Base-by-base conservation (phyloP, 768 basidiomycete species). In the Lactarius pseudohatsudake region DNA sequence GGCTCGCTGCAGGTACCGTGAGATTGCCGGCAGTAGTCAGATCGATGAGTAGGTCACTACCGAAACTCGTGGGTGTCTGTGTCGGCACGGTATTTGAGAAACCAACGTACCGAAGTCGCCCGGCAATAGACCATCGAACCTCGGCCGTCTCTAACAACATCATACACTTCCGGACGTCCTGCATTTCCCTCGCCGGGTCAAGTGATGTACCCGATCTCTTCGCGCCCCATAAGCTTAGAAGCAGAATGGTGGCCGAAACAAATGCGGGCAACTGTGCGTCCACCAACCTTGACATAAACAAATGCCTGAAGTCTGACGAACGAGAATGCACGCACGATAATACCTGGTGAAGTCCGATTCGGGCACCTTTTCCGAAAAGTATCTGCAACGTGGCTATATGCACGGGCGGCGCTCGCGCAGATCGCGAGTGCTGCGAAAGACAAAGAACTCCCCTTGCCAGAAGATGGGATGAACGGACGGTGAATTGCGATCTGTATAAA, bases 221-320 rank as follows among this genome's bases (percentile, higher is more conserved):
- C 58, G 78, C 81, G 57, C 78, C 83, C 86, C 81, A 87, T 16
- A 87, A 79, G 45, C 84, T 83, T 41, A 87, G 75, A 47, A 88
- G 74, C 6, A 87, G 76, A 28, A 87, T 79, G 45, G 86, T 79
- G 6, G 80, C 81, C 2, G 84, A 77, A 7, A 80, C 80, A 71
- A 85, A 84, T 0, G 81, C 75, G 22, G 77, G 66, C 53, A 73
- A 53, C 74, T 73, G 62, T 66, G 57, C 53, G 50, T 3, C 9
- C 36, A 65, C 66, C 62, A 67, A 66, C 66, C 43, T 50, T 55
- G 36, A 64, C 32, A 63, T 55, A 70, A 22, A 73, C 6, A 20
- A 26, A 18, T 3, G 58, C 22, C 13, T 3, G n/a, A 47, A 28
- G 18, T 32, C 30, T 10, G 22, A n/a, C 11, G 22, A 56, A n/a